Percentiles rank a stretch among this genome's conserved stretches.
These are phyloP conservation scores for Metroxylon sagu DNA, from an alignment of 176 grass and related monocot species.

Conservation along the genomic window DNA sequence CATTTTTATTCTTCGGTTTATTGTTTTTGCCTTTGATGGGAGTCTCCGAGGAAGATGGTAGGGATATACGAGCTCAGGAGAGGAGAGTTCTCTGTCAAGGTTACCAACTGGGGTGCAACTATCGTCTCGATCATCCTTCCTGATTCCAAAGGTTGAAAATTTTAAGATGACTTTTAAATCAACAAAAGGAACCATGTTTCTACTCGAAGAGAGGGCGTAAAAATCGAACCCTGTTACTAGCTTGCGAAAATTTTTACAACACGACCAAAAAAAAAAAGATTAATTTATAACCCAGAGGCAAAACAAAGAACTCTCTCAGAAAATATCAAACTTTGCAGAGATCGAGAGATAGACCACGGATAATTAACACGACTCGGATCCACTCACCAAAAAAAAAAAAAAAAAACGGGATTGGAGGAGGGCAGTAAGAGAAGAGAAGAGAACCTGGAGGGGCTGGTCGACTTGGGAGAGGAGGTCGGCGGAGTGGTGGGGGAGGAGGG, in stretches of 20 bases:
- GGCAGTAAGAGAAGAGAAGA: not conserved
- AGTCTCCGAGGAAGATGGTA: conserved; percentile 18
- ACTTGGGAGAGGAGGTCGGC: conserved; percentile 99
- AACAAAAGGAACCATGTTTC: no score
- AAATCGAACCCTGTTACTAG: no score
- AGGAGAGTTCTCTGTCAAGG: conserved; percentile 37
- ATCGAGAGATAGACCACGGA: no score
- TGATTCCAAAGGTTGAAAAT: conserved; percentile 57
- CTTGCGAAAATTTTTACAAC: no score
- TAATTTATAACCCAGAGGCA: no score
- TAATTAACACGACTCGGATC: no score
- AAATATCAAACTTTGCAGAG: no score
- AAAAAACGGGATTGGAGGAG: not conserved
- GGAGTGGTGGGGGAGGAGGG: conserved; percentile 87
- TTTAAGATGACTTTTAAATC: no score
- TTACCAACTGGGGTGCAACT: conserved; percentile 46
- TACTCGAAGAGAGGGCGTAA: no score
- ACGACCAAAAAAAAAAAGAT: no score
- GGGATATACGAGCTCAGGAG: conserved; percentile 37
- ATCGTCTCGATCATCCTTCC: conserved; percentile 33
- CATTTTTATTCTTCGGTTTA: not conserved
- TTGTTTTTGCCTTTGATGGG: conserved; percentile 11
- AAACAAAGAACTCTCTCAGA: no score
- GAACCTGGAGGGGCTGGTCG: conserved; percentile 86
- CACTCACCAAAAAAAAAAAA: no score